These are phyloP conservation scores for Pyrenophora tritici-repentis DNA, from an alignment of 2,329 filamentous ascomycete species.

Conservation along the genomic window DNA sequence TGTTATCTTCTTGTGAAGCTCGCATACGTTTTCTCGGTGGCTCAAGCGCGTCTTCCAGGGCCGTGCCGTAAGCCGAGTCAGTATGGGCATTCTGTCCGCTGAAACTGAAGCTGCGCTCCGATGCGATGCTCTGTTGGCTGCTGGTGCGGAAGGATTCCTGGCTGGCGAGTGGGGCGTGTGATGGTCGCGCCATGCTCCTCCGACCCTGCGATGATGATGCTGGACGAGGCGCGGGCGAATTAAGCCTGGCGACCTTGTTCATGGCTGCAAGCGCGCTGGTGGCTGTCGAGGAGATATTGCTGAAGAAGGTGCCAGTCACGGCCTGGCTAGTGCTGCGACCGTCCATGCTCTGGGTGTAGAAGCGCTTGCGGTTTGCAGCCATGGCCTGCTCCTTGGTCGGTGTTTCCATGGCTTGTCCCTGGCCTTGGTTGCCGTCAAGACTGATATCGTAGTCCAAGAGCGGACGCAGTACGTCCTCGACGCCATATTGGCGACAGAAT, in stretches of 20 bases:
- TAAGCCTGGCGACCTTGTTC: conserved; percentile 86
- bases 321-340: conserved; percentile 65
- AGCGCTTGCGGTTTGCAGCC: conserved; percentile 85
- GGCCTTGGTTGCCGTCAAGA: conserved; percentile 71
- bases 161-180: conserved; percentile 66
- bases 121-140: conserved; percentile 80
- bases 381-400: conserved; percentile 99
- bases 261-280: conserved; percentile 94
- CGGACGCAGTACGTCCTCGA: conserved; percentile 75
- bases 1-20: conserved; percentile 49
- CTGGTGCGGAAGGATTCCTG: conserved; percentile 70
- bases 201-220: conserved; percentile 67
- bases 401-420: conserved; percentile 81
- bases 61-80: conserved; percentile 73
- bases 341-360: conserved; percentile 80
- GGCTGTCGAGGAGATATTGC: conserved; percentile 91
- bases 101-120: conserved; percentile 78
- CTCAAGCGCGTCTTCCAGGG: conserved; percentile 62
- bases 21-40: conserved; percentile 80
- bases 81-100: conserved; percentile 54
- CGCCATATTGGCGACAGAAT: conserved; percentile 79
- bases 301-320: conserved; percentile 88
- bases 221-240: conserved; percentile 74
- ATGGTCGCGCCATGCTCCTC: conserved; percentile 71
- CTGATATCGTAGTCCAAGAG: conserved; percentile 81